These are phyloP conservation scores for Phytophthora crassamura DNA, from an alignment of 352 stramenopile genomes.

Conservation along the genomic window DNA sequence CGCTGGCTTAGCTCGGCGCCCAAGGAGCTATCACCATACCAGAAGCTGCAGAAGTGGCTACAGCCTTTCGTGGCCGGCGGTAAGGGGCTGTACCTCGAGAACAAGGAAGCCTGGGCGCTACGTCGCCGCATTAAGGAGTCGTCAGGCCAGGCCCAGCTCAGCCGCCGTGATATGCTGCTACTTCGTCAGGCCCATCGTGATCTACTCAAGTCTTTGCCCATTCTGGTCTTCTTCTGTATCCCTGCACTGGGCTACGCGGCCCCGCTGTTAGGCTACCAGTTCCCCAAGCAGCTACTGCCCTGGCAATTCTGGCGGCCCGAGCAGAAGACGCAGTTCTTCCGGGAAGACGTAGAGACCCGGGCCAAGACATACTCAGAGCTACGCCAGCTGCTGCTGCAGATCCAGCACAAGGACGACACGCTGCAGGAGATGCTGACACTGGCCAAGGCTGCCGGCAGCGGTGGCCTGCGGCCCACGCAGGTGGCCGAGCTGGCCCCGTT, in stretches of 20 bases:
- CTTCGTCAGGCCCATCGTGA: slow-evolving; percentile 83
- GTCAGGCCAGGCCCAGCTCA: slow-evolving; percentile 39
- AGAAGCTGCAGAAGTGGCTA: slow-evolving; percentile 86
- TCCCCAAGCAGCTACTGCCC: slow-evolving; percentile 83
- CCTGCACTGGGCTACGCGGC: slow-evolving; percentile 76
- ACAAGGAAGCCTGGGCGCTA: slow-evolving; percentile 80
- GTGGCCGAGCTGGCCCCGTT: slow-evolving; percentile 68
- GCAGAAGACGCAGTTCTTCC: slow-evolving; percentile 86
- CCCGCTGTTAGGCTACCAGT: slow-evolving; percentile 83
- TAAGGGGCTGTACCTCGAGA: slow-evolving; percentile 77
- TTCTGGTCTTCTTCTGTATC: slow-evolving; percentile 79
- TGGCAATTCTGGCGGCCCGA: slow-evolving; percentile 89
- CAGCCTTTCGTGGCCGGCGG: slow-evolving; percentile 79
- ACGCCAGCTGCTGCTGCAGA: slow-evolving; percentile 61
- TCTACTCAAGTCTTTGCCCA: slow-evolving; percentile 83
- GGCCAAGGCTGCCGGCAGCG: slow-evolving; percentile 12
- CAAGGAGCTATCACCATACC: slow-evolving; percentile 66
- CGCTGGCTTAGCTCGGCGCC: slow-evolving; percentile 28
- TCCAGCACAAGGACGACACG: slow-evolving; percentile 62
- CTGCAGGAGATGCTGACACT: slow-evolving; percentile 57
- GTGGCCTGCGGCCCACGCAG: slow-evolving; percentile 57
- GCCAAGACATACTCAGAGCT: slow-evolving; percentile 70
- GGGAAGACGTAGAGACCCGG: slow-evolving; percentile 60
- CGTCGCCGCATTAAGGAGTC: slow-evolving; percentile 60
- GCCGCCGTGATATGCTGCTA: slow-evolving; percentile 81